Evolutionary conservation across 257 asterid species (phyloP).

Genomic region (Gentiana straminea): DNA sequence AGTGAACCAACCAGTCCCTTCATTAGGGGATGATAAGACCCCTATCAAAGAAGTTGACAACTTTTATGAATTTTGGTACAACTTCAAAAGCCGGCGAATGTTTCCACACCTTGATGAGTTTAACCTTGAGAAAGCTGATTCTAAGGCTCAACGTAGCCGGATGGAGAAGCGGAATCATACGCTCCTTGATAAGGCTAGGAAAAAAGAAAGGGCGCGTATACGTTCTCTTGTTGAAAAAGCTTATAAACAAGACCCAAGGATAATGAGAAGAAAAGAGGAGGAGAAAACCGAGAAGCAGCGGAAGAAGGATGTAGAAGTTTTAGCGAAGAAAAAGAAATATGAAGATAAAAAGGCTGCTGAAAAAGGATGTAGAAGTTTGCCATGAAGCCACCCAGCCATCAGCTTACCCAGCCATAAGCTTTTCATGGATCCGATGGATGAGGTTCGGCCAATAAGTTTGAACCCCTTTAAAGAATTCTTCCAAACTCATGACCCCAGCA

Average conservation of each 20-base stretch:
- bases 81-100: conserved; percentile 93
- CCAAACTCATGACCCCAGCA: too few species aligned
- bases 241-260: conserved; percentile 78
- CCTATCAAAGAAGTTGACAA: conserved; percentile 54
- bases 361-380: conserved; percentile 23
- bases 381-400: too few species aligned
- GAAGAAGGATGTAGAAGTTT: conserved; percentile 71
- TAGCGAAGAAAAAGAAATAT: conserved; percentile 82
- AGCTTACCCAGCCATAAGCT: too few species aligned
- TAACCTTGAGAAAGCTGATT: conserved; percentile 88
- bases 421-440: too few species aligned
- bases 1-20: conserved; percentile 52
- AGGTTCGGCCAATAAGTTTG: too few species aligned
- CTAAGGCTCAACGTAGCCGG: conserved; percentile 93
- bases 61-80: conserved; percentile 86
- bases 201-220: conserved; percentile 65
- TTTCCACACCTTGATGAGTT: conserved; percentile 94
- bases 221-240: conserved; percentile 93
- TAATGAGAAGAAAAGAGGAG: conserved; percentile 72
- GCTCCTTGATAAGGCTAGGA: conserved; percentile 88
- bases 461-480: too few species aligned
- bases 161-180: conserved; percentile 95
- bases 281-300: conserved; percentile 74
- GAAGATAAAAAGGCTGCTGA: conserved; percentile 69
- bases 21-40: conserved; percentile 70